Conservation (phyloP, 345 rosid genomes). For the Brassica nigra region DNA sequence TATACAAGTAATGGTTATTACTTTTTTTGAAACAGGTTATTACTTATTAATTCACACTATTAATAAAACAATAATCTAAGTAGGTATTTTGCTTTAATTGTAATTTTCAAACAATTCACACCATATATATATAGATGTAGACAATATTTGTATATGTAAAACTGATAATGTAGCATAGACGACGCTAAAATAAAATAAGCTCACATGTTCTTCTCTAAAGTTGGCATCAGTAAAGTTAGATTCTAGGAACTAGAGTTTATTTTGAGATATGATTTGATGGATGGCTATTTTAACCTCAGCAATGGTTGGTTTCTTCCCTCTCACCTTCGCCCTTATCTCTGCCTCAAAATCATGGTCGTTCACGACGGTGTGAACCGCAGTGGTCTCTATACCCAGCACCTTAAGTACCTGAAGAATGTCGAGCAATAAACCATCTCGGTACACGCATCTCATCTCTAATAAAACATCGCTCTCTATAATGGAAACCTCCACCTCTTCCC, state of each 20-base stretch:
- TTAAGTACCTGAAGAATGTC: constrained; percentile 76
- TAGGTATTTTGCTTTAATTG: not conserved
- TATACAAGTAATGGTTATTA: not conserved
- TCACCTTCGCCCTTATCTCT: constrained; percentile 90
- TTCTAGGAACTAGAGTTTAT: constrained; percentile 21
- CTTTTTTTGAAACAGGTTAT: not conserved
- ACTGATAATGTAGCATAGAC: not conserved
- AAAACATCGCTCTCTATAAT: constrained; percentile 86
- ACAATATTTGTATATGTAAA: not conserved
- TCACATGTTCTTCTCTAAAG: constrained; percentile 8
- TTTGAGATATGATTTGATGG: constrained; percentile 50
- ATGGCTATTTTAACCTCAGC: constrained; percentile 87
- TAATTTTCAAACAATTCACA: not conserved
- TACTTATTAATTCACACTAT: not conserved
- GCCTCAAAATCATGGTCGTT: constrained; percentile 57
- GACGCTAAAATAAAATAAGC: not conserved
- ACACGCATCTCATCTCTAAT: constrained; percentile 75
- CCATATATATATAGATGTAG: not conserved
- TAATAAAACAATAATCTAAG: not conserved
- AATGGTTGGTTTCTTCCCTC: constrained; percentile 75
- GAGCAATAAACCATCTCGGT: constrained; percentile 76
- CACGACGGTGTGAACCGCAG: constrained; percentile 64
- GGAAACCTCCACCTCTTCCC: constrained; percentile 72
- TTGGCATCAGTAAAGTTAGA: constrained; percentile 22
- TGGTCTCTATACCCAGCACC: constrained; percentile 71